Evolutionary conservation across 495 filamentous ascomycete genomes (phyloP).

Genomic region (Massariosphaeria phaeospora): DNA sequence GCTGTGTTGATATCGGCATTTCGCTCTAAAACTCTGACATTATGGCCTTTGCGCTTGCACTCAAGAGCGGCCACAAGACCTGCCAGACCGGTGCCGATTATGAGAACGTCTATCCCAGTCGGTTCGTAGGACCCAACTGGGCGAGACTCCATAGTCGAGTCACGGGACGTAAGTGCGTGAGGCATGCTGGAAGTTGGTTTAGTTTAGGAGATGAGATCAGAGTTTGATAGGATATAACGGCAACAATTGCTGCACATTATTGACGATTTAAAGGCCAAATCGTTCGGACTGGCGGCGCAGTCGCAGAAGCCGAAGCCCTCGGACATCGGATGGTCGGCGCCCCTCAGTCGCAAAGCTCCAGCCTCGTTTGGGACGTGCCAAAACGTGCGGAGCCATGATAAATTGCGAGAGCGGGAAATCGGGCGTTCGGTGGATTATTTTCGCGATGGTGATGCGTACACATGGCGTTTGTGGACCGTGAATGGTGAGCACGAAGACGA

Average conservation of each 20-base stretch:
- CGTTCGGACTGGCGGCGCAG: too few relatives aligned
- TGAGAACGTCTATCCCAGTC: constrained; percentile 55
- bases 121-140: constrained; percentile 32
- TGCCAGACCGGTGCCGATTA: constrained; percentile 60
- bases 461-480: not conserved
- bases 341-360: too few relatives aligned
- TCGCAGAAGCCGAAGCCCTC: too few relatives aligned
- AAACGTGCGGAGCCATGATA: too few relatives aligned
- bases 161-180: constrained; percentile 20
- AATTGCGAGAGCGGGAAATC: too few relatives aligned
- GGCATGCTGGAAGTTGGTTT: constrained; percentile 10
- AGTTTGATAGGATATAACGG: too few relatives aligned
- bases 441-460: not conserved
- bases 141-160: constrained; percentile 27
- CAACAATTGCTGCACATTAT: too few relatives aligned
- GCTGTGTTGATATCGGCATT: constrained; percentile 35
- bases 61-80: constrained; percentile 62
- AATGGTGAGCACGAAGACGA: not conserved
- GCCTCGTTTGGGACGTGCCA: too few relatives aligned
- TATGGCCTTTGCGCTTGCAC: constrained; percentile 59
- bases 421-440: too few relatives aligned
- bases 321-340: too few relatives aligned
- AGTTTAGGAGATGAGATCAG: not conserved
- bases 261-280: too few relatives aligned
- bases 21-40: constrained; percentile 54